phyloP scores from a whole-genome alignment of 2,329 filamentous ascomycete genomes.

The Penicillium sp. region DNA sequence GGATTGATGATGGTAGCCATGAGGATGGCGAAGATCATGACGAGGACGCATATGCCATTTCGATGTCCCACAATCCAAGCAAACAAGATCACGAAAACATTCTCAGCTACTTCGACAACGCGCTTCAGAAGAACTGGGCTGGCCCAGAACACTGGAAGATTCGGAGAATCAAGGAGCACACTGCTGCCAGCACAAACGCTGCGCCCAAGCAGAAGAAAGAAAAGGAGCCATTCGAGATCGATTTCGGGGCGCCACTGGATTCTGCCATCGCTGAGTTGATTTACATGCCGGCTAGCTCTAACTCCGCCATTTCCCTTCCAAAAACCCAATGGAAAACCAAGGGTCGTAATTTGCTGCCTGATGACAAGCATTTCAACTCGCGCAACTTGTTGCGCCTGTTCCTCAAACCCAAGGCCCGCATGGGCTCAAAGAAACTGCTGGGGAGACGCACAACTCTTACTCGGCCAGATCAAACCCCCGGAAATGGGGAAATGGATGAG shows the following conservation, averaged over 20 bases:
- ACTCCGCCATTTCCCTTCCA: conserved; percentile 76
- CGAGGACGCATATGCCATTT: conserved; percentile 72
- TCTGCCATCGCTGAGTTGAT: conserved; percentile 69
- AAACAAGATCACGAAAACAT: conserved; percentile 84
- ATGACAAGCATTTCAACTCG: conserved; percentile 98
- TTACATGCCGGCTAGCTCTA: conserved; percentile 77
- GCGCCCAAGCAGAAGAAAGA: conserved; percentile 72
- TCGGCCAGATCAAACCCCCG: conserved; percentile 53
- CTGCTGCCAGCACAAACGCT: conserved; percentile 48
- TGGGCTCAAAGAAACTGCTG: conserved; percentile 64
- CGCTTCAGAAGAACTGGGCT: conserved; percentile 93
- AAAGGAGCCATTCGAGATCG: conserved; percentile 93
- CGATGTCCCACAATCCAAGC: conserved; percentile 68
- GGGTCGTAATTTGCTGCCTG: conserved; percentile 85
- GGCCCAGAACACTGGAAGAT: conserved; percentile 99
- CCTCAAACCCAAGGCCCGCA: conserved; percentile 86
- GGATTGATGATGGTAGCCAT: conserved; percentile 50
- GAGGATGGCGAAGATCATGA: conserved; percentile 59
- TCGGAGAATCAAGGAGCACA: conserved; percentile 79
- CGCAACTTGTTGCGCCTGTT: conserved; percentile 85
- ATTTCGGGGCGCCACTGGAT: conserved; percentile 76
- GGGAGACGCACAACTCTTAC: conserved; percentile 43
- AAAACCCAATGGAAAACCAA: conserved; percentile 97
- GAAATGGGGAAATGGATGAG: conserved; percentile 82
- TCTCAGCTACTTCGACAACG: conserved; percentile 96